Conservation (phyloP, 2,329 filamentous ascomycete genomes). For the Shiraia sp. region DNA sequence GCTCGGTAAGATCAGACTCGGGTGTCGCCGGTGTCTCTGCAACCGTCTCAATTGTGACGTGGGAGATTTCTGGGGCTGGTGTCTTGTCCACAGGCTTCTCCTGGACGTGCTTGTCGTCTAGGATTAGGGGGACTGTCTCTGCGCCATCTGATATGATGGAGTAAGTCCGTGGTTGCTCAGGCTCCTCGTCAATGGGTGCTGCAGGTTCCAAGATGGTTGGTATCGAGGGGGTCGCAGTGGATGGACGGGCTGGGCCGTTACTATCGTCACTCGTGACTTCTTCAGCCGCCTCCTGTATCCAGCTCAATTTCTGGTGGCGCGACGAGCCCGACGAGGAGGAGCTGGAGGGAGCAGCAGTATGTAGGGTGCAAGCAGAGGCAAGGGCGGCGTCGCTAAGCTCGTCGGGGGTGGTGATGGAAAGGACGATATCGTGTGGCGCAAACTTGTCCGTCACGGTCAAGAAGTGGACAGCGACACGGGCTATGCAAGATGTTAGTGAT, state of each 20-base stretch:
- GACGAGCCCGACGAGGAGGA: conserved; percentile 81
- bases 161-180: conserved; percentile 5
- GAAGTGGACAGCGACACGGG: conserved; percentile 75
- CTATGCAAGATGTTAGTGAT: conserved; percentile 54
- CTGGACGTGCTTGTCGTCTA: conserved; percentile 16
- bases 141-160: conserved; percentile 15
- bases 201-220: conserved; percentile 30
- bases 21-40: conserved; percentile 24
- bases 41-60: conserved; percentile 25
- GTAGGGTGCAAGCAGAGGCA: conserved; percentile 84
- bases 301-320: conserved; percentile 76
- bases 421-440: conserved; percentile 82
- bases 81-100: background rate
- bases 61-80: conserved; percentile 19
- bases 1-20: conserved; percentile 21
- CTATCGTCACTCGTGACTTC: conserved; percentile 54
- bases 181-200: conserved; percentile 8
- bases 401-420: conserved; percentile 73
- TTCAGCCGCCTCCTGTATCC: conserved; percentile 92
- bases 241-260: conserved; percentile 17
- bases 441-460: conserved; percentile 68
- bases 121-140: conserved; percentile 20
- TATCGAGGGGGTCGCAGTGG: conserved; percentile 25
- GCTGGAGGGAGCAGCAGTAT: conserved; percentile 83
- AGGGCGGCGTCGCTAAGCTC: conserved; percentile 87